These are phyloP conservation scores for Eucommia ulmoides DNA, from an alignment of 257 asterid species.

Conservation along the genomic window DNA sequence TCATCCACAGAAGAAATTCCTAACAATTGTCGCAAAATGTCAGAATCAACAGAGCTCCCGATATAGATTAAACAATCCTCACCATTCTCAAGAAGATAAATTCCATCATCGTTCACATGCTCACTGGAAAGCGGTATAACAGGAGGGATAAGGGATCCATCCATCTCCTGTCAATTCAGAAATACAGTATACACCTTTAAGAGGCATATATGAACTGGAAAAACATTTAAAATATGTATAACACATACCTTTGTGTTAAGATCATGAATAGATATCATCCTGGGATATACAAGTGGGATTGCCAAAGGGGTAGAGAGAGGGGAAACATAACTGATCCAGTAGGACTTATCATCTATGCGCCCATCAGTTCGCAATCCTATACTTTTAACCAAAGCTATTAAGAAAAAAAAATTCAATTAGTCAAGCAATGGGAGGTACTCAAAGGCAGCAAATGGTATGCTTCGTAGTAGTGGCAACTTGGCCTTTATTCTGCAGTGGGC, in stretches of 20 bases:
- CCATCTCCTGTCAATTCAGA: slow-evolving; percentile 48
- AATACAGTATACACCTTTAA: slow-evolving; percentile 9
- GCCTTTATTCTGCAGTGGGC: background rate
- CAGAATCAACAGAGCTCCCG: slow-evolving; percentile 56
- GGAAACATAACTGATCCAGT: slow-evolving; percentile 77
- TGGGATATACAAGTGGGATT: slow-evolving; percentile 87
- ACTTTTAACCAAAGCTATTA: slow-evolving; percentile 77
- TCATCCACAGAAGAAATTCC: slow-evolving; percentile 78
- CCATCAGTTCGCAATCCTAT: slow-evolving; percentile 79
- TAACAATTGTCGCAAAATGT: slow-evolving; percentile 48
- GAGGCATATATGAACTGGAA: background rate
- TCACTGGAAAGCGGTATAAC: slow-evolving; percentile 79
- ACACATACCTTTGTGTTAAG: slow-evolving; percentile 58
- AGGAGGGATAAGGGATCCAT: slow-evolving; percentile 52
- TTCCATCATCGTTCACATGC: slow-evolving; percentile 62
- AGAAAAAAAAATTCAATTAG: slow-evolving; percentile 2
- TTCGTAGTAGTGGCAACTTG: background rate
- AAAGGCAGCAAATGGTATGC: background rate
- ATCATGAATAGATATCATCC: slow-evolving; percentile 83
- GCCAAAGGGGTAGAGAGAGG: slow-evolving; percentile 75
- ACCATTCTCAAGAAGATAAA: slow-evolving; percentile 94
- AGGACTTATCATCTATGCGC: slow-evolving; percentile 81
- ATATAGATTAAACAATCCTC: slow-evolving; percentile 80
- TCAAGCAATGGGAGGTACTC: background rate
- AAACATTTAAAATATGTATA: background rate